A percentile compares a stretch with the other conserved stretches of the same genome.
Evolutionary conservation across 23 red algal species (phyloP).

Genomic region (Gracilaria caudata): DNA sequence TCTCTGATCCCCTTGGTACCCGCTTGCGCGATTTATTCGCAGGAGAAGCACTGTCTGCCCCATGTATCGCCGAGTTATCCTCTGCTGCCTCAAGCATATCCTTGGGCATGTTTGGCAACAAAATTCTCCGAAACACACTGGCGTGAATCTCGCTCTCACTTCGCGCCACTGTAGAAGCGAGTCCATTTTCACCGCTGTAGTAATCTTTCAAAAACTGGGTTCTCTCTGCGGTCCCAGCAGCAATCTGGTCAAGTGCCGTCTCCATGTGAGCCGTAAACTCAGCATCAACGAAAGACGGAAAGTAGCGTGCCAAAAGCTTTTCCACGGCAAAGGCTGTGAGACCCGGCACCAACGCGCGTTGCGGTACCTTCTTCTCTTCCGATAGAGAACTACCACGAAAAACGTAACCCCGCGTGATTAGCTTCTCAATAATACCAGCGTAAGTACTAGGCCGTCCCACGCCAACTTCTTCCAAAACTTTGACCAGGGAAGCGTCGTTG

Average conservation of each 20-base stretch:
- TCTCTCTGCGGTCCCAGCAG: slow-evolving; percentile 80
- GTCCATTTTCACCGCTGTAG: slow-evolving; percentile 84
- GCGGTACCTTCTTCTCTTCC: slow-evolving; percentile 49
- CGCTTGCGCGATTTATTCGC: background rate
- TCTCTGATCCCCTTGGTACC: background rate
- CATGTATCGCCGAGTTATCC: background rate
- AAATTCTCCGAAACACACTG: slow-evolving; percentile 36
- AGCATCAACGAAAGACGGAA: slow-evolving; percentile 88
- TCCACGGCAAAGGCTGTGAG: slow-evolving; percentile 94
- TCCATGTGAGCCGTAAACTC: slow-evolving; percentile 96
- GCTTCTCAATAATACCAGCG: slow-evolving; percentile 93
- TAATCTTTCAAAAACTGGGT: slow-evolving; percentile 79
- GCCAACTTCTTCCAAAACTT: slow-evolving; percentile 88
- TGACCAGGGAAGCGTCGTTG: slow-evolving; percentile 94
- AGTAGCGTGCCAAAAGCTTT: slow-evolving; percentile 72
- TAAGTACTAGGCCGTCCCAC: slow-evolving; percentile 98
- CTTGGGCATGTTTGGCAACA: slow-evolving; percentile 60
- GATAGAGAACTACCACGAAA: slow-evolving; percentile 50
- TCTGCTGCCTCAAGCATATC: slow-evolving; percentile 8
- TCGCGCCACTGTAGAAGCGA: slow-evolving; percentile 51
- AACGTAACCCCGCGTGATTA: slow-evolving; percentile 84
- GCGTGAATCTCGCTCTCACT: slow-evolving; percentile 75
- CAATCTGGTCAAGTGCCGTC: slow-evolving; percentile 85
- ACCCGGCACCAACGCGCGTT: slow-evolving; percentile 74
- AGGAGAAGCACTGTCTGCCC: background rate